These are phyloP conservation scores for Grosmannia penicillata DNA, from an alignment of 2,329 filamentous ascomycete genomes.

Conservation along the genomic window DNA sequence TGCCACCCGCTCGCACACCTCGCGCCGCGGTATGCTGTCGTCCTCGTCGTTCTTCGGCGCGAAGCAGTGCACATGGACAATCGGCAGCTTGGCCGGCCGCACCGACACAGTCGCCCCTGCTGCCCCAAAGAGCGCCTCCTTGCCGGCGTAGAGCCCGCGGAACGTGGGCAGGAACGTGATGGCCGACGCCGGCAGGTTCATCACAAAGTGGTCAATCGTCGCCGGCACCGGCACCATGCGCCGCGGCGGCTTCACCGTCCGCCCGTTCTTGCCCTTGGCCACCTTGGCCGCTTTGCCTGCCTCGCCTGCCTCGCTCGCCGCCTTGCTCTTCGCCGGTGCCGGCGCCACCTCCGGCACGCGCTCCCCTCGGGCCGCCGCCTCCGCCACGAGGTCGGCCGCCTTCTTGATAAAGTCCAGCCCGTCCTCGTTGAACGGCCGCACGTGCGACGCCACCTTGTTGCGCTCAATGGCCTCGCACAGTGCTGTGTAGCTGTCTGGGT, in stretches of 20 bases:
- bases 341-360: slow-evolving; percentile 14
- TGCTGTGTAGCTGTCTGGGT: slow-evolving; percentile 69
- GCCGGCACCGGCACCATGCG: slow-evolving; percentile 42
- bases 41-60: slow-evolving; percentile 68
- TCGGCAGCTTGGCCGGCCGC: slow-evolving; percentile 39
- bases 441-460: slow-evolving; percentile 70
- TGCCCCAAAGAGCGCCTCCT: slow-evolving; percentile 50
- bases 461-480: slow-evolving; percentile 53
- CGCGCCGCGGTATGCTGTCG: slow-evolving; percentile 21
- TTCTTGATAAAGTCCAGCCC: slow-evolving; percentile 65
- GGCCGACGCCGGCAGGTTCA: slow-evolving; percentile 90
- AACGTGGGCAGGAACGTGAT: slow-evolving; percentile 67
- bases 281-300: not conserved
- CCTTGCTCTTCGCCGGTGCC: slow-evolving; percentile 1
- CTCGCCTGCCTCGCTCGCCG: not conserved
- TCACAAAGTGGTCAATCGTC: slow-evolving; percentile 84
- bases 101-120: slow-evolving; percentile 18
- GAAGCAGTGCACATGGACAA: slow-evolving; percentile 94
- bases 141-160: slow-evolving; percentile 64
- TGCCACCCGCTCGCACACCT: slow-evolving; percentile 54
- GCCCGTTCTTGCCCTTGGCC: slow-evolving; percentile 8
- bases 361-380: slow-evolving; percentile 33
- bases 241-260: slow-evolving; percentile 7
- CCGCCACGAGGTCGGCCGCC: slow-evolving; percentile 46
- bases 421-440: slow-evolving; percentile 68